These are phyloP conservation scores for Mycena galericulata DNA, from an alignment of 768 basidiomycete genomes.

Conservation along the genomic window DNA sequence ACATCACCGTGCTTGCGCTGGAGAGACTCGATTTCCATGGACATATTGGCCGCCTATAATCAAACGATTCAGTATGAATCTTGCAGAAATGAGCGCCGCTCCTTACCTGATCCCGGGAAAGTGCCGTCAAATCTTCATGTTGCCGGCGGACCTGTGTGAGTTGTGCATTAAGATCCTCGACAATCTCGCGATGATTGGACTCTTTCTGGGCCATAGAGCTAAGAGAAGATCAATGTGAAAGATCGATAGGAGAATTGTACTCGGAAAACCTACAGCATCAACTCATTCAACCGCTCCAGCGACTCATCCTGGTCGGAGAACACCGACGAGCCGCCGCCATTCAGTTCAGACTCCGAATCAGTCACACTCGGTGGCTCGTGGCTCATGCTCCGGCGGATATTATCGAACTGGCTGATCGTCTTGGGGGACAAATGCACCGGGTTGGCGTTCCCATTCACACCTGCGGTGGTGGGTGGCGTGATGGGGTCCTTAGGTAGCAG, in stretches of 20 bases:
- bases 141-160: slow-evolving; percentile 78
- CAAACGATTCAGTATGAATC: background rate
- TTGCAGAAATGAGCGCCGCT: background rate
- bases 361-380: slow-evolving; percentile 47
- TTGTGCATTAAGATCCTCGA: slow-evolving; percentile 78
- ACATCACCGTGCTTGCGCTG: slow-evolving; percentile 70
- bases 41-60: slow-evolving; percentile 84
- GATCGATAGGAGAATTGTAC: too few relatives aligned
- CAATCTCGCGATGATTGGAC: slow-evolving; percentile 84
- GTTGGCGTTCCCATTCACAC: slow-evolving; percentile 19
- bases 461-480: slow-evolving; percentile 14
- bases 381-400: slow-evolving; percentile 76
- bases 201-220: slow-evolving; percentile 99
- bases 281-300: slow-evolving; percentile 84
- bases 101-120: slow-evolving; percentile 87
- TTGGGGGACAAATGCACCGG: slow-evolving; percentile 70
- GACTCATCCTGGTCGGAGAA: slow-evolving; percentile 75
- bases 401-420: slow-evolving; percentile 80
- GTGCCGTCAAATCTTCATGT: slow-evolving; percentile 82
- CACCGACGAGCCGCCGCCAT: slow-evolving; percentile 47
- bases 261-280: slow-evolving; percentile 81
- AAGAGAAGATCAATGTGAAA: slow-evolving; percentile 17
- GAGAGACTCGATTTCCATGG: slow-evolving; percentile 83
- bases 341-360: slow-evolving; percentile 53
- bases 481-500: slow-evolving; percentile 4